phyloP scores from a whole-genome alignment of 2,329 filamentous ascomycete genomes.

The Massarina eburnea region DNA sequence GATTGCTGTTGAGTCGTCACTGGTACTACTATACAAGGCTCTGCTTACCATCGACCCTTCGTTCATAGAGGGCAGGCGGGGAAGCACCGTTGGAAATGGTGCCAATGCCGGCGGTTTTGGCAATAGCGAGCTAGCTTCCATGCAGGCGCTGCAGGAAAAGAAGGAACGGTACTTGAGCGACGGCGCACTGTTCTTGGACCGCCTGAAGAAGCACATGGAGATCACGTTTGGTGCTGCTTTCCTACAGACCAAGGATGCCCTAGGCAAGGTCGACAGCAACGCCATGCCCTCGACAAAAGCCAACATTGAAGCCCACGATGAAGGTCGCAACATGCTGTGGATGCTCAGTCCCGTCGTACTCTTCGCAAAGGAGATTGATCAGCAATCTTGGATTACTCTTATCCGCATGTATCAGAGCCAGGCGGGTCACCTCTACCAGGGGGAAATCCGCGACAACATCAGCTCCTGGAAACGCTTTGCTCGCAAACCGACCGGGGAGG shows the following conservation, averaged over 20 bases:
- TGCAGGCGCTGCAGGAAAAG: slow-evolving; percentile 94
- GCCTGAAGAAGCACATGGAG: slow-evolving; percentile 80
- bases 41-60: slow-evolving; percentile 91
- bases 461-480: slow-evolving; percentile 78
- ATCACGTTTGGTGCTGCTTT: slow-evolving; percentile 77
- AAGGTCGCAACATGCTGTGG: slow-evolving; percentile 76
- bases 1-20: slow-evolving; percentile 72
- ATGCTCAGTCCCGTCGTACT: slow-evolving; percentile 84
- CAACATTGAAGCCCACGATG: slow-evolving; percentile 68
- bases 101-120: slow-evolving; percentile 60
- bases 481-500: slow-evolving; percentile 73
- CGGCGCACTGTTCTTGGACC: slow-evolving; percentile 72
- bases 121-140: slow-evolving; percentile 75
- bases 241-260: slow-evolving; percentile 66
- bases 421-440: slow-evolving; percentile 74
- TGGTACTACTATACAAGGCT: slow-evolving; percentile 85
- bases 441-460: slow-evolving; percentile 77
- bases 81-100: slow-evolving; percentile 48
- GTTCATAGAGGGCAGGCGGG: slow-evolving; percentile 57
- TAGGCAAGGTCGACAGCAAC: slow-evolving; percentile 53
- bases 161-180: slow-evolving; percentile 84
- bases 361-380: slow-evolving; percentile 83
- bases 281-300: slow-evolving; percentile 59
- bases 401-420: slow-evolving; percentile 80
- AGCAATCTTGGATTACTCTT: slow-evolving; percentile 76